Evolutionary conservation across 495 filamentous ascomycete genomes (phyloP).

Genomic region (Tuber indicum): DNA sequence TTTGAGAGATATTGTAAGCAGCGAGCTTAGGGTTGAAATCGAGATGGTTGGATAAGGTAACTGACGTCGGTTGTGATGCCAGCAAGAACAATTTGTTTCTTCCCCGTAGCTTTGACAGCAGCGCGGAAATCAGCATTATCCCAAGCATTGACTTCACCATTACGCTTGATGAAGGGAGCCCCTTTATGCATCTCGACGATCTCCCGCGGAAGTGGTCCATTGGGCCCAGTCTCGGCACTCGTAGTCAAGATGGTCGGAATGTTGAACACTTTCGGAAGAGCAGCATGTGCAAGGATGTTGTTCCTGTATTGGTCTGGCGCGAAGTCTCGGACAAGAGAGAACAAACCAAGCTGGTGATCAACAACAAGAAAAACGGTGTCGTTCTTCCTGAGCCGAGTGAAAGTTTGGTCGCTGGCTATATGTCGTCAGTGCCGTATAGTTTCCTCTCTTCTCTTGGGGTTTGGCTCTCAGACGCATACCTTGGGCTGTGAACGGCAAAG

Average conservation of each 20-base stretch:
- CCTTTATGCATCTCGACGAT: conserved; percentile 62
- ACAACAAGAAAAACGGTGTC: conserved; percentile 61
- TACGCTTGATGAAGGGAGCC: conserved; percentile 59
- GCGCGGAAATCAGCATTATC: conserved; percentile 65
- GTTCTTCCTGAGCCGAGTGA: conserved; percentile 52
- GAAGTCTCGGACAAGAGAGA: conserved; percentile 59
- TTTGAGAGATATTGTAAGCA: conserved; percentile 26
- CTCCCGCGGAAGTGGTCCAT: conserved; percentile 65
- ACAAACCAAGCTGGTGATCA: conserved; percentile 67
- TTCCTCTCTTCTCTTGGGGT: too few relatives aligned
- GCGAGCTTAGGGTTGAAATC: background rate
- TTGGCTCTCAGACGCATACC: conserved; percentile 6
- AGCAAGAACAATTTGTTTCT: conserved; percentile 64
- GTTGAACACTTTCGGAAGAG: conserved; percentile 59
- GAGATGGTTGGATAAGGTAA: conserved; percentile 28
- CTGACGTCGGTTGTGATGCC: conserved; percentile 75
- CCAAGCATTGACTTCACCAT: conserved; percentile 76
- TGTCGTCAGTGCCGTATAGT: conserved; percentile 2
- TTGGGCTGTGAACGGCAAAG: conserved; percentile 18
- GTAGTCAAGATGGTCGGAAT: conserved; percentile 65
- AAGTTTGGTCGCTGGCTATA: conserved; percentile 22
- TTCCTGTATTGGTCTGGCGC: conserved; percentile 57
- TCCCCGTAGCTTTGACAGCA: conserved; percentile 59
- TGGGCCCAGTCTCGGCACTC: conserved; percentile 59
- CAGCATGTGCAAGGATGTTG: conserved; percentile 63